These are phyloP conservation scores for Fusarium sp. DNA, from an alignment of 2,329 filamentous ascomycete genomes.

Conservation along the genomic window DNA sequence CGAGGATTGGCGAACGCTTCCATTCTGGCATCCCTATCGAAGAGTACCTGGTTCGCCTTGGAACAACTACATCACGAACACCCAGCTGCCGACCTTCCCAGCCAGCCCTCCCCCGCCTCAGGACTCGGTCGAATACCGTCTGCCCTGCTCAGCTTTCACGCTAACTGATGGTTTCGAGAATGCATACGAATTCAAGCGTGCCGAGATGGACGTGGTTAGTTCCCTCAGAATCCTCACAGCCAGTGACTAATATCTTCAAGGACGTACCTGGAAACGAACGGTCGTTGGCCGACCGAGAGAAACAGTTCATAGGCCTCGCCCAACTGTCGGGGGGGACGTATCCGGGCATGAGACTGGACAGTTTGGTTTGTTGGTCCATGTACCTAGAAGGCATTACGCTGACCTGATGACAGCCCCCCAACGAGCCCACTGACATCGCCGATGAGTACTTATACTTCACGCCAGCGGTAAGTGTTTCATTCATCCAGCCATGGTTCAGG, in stretches of 20 bases:
- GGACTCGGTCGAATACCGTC: neutral
- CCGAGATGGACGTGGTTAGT: conserved; percentile 13
- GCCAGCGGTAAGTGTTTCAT: conserved; percentile 14
- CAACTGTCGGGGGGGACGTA: neutral
- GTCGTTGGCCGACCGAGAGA: neutral
- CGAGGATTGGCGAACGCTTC: conserved; percentile 16
- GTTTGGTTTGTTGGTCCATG: neutral
- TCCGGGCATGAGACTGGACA: neutral
- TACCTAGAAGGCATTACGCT: neutral
- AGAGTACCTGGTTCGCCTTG: conserved; percentile 36
- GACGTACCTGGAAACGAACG: neutral
- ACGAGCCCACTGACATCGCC: neutral
- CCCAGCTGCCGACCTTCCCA: conserved; percentile 3
- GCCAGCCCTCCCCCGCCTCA: neutral
- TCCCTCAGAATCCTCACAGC: neutral
- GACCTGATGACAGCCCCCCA: neutral
- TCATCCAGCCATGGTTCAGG: neutral
- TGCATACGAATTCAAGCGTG: conserved; percentile 10
- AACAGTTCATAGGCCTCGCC: conserved; percentile 12
- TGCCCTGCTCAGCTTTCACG: conserved; percentile 18
- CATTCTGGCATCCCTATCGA: conserved; percentile 34
- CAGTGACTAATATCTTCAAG: neutral
- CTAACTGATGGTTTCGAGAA: neutral
- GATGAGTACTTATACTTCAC: conserved; percentile 11
- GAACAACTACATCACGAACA: conserved; percentile 40